Evolutionary conservation across 352 stramenopile species (phyloP), one percentile per base, ranked within the genome.

Genomic region (Phytophthora pinifolia): DNA sequence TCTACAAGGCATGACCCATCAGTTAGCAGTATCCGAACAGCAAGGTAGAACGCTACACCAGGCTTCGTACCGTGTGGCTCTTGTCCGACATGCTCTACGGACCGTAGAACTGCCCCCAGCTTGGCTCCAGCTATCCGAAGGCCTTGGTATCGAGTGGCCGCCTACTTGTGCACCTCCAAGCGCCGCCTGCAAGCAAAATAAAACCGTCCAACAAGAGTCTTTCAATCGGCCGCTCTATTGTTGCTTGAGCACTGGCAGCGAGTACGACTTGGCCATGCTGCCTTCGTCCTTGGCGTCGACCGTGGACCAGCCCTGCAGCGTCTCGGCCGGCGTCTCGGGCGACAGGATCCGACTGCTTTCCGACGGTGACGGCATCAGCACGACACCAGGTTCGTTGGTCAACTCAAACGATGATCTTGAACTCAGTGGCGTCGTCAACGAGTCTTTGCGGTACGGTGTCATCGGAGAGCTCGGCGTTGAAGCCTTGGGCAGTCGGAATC

Each of bases 401-500:
- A 70, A 29, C 0, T 70, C 62, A 13, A 70, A 70, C 5, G 56
- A 18, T 1, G 62, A 70, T 22, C 62, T 42, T 14, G 48, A 70
- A 27, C 58, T 65, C 44, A 65, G 42, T 5, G 58, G 59, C 4
- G 63, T 59, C 13, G 52, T 25, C 31, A 62, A 18, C 41, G 58
- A 65, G 43, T 67, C 62, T 46, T 56, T 68, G 6, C 33, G 59
- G 35, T 51, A 48, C 13, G 53, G 37, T 2, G 47, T 65, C 43
- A 58, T 62, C 5, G 57, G 56, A 5, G 62, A 46, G 30, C 36
- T 70, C 1, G 74, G 74, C 0, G 71, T 68, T 6, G 71, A 70
- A 5, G 65, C 49, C 62, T 85, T 85, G 6, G 74, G 76, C 5
- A 87, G 48, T 1, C 76, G 76, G 27, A 87, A 87, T 1, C 76